Evolutionary conservation across 371 early-diverging fungal genomes (phyloP).

Genomic region (Lichtheimia ornata): DNA sequence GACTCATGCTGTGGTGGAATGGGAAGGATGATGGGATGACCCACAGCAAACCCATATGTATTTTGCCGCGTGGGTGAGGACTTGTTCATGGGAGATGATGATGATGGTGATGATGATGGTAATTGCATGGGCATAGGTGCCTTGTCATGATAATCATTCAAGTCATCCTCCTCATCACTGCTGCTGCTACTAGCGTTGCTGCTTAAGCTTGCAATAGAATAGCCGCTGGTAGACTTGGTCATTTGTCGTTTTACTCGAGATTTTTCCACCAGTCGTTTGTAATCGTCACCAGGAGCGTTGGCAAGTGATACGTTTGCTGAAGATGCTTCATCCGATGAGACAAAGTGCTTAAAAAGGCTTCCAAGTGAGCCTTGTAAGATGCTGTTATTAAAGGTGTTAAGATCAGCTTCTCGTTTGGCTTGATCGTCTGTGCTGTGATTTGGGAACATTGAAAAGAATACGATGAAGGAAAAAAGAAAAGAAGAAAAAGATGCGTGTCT

Average conservation of each 20-base stretch:
- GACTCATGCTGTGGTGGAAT: conserved; percentile 7
- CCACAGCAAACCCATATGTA: conserved; percentile 7
- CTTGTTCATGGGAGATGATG: conserved; percentile 5
- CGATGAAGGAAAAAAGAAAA: conserved; percentile 1
- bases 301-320: background rate
- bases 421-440: background rate
- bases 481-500: background rate
- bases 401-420: background rate
- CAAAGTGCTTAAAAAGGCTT: background rate
- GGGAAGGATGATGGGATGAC: conserved; percentile 13
- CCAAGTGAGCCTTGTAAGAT: background rate
- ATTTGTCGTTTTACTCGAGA: conserved; percentile 17
- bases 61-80: background rate
- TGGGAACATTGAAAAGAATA: background rate
- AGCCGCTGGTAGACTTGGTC: background rate
- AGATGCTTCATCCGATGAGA: background rate
- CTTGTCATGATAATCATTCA: conserved; percentile 6
- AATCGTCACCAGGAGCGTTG: conserved; percentile 26
- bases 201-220: background rate
- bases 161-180: background rate
- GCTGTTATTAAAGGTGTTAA: background rate
- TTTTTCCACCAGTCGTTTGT: conserved; percentile 29
- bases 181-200: too few relatives aligned
- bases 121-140: background rate
- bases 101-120: background rate